These are phyloP conservation scores for Geosmithia flava DNA, from an alignment of 2,329 filamentous ascomycete genomes.

Conservation along the genomic window DNA sequence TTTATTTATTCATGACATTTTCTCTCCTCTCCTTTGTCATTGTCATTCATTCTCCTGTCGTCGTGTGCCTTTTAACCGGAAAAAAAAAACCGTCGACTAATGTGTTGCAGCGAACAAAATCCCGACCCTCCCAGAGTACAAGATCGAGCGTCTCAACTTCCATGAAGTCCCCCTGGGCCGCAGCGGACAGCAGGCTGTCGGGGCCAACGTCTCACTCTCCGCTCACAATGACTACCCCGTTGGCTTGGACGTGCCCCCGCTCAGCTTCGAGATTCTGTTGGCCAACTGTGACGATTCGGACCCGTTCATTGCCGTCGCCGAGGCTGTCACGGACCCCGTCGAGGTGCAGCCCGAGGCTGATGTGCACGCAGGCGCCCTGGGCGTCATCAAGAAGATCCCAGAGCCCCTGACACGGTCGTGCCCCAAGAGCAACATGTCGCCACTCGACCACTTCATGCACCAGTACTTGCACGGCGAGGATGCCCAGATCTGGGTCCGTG, in stretches of 20 bases:
- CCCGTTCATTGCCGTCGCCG: slow-evolving; percentile 65
- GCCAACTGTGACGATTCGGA: slow-evolving; percentile 58
- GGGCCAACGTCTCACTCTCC: slow-evolving; percentile 63
- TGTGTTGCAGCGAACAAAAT: slow-evolving; percentile 48
- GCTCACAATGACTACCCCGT: slow-evolving; percentile 70
- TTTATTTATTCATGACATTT: slow-evolving; percentile 10
- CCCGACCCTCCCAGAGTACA: slow-evolving; percentile 68
- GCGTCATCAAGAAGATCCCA: slow-evolving; percentile 61
- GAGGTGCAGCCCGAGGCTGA: slow-evolving; percentile 55
- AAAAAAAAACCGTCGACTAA: slow-evolving; percentile 12
- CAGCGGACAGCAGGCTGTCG: slow-evolving; percentile 51
- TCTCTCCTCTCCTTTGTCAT: not conserved
- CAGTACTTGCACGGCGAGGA: slow-evolving; percentile 72
- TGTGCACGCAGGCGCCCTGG: slow-evolving; percentile 57
- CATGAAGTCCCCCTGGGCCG: slow-evolving; percentile 46
- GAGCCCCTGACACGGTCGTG: slow-evolving; percentile 61
- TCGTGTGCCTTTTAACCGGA: not conserved
- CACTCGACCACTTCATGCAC: slow-evolving; percentile 69
- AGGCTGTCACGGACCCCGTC: slow-evolving; percentile 57
- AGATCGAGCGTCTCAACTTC: slow-evolving; percentile 70
- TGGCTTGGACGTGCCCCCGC: slow-evolving; percentile 60
- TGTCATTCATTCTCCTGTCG: slow-evolving; percentile 5
- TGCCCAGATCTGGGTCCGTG: slow-evolving; percentile 72
- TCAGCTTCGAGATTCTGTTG: slow-evolving; percentile 76
- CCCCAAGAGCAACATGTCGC: slow-evolving; percentile 66